Evolutionary conservation across 441 rosid genomes (phyloP).

Genomic region (Hura crepitans): DNA sequence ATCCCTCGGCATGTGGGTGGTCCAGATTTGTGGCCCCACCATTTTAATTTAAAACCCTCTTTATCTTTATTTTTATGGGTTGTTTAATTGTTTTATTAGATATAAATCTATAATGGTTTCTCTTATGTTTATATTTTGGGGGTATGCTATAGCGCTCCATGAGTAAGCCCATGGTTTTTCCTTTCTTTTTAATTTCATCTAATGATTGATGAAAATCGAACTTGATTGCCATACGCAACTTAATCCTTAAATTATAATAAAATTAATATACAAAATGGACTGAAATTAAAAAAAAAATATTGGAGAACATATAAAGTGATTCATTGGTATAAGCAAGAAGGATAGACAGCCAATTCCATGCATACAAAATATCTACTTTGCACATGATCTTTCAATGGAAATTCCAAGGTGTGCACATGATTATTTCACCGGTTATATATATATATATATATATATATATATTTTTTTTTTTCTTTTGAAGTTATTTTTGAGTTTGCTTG

Average conservation of each 20-base stretch:
- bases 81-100: background rate
- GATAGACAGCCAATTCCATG: background rate
- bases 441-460: too few relatives aligned
- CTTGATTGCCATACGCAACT: too few relatives aligned
- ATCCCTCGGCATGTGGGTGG: constrained; percentile 33
- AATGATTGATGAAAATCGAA: too few relatives aligned
- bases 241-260: background rate
- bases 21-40: constrained; percentile 27
- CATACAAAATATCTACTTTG: background rate
- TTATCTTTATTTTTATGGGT: background rate
- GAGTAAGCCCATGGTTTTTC: background rate
- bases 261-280: too few relatives aligned
- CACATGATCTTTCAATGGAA: background rate
- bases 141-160: too few relatives aligned
- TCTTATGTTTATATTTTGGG: too few relatives aligned
- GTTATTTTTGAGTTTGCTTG: background rate
- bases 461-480: background rate
- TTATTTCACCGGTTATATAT: too few relatives aligned
- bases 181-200: too few relatives aligned
- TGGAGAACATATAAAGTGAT: background rate
- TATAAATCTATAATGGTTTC: background rate
- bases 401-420: constrained; percentile 13
- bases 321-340: background rate
- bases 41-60: background rate
- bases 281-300: background rate